Base-by-base conservation (phyloP, 371 early-diverging fungal species). In the Mortierella sp. region DNA sequence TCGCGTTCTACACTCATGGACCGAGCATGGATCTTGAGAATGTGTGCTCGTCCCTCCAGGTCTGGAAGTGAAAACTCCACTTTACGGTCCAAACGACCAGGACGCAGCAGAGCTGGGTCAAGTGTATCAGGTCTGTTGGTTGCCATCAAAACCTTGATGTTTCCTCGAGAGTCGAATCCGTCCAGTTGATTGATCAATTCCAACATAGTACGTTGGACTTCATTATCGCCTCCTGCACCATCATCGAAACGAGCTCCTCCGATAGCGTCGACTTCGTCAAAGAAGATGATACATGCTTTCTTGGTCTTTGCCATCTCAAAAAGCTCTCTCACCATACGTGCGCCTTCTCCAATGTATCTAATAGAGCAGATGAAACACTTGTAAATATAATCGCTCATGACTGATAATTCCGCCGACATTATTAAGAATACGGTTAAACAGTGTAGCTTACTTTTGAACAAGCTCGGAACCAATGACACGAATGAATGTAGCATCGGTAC, bases 211-310 rank as follows among this genome's bases (percentile, higher is more conserved):
- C 99, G 93, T 85, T 98, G 99, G 18, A 99, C 99, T 86, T 99
- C 99, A 81, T 99, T 99, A 86, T 99, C 99, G 60, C 98, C 99
- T 68, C 98, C 98, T 45, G 97, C 94, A 63, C 97, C 96, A 79
- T 99, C 99, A 85, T 98, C 99, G 84, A 96, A 96, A 83, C 99
- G 94, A 30, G 99, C 97, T 52, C 94, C 99, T 85, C 99, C 99
- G 86, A 99, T 99, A 35, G 99, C 99, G 86, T 99, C 99, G 43
- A 99, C 95, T 90, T 99, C 99, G 86, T 99, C 99, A 91, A 99
- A 99, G 86, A 99, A 99, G 68, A 99, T 99, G 83, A 99, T 99
- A 80, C 99, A 99, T 5, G 99, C 99, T 78, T 95, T 99, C 90
- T 98, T 99, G 67, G 94, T 90, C 86, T 98, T 94, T 39, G 99